phyloP scores from a whole-genome alignment of 768 basidiomycete genomes.

The Clathrus columnatus region DNA sequence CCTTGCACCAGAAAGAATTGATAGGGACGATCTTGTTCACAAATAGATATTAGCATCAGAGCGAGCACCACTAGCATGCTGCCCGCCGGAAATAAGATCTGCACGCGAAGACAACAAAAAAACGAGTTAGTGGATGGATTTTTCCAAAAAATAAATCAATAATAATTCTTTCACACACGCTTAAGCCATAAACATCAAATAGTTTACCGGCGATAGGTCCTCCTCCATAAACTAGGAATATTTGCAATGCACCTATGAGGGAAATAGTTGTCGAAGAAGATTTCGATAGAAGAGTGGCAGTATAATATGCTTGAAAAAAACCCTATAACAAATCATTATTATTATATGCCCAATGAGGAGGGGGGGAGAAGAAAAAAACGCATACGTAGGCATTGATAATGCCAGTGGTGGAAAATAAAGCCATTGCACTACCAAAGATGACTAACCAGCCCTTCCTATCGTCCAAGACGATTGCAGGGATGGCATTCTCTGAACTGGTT shows the following conservation, averaged over 20 bases:
- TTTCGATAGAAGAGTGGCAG: conserved; percentile 14
- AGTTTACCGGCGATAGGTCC: conserved; percentile 6
- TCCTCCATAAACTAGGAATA: conserved; percentile 19
- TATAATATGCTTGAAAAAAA: conserved; percentile 8
- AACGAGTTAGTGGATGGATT: neutral
- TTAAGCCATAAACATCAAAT: neutral
- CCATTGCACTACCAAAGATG: conserved; percentile 5
- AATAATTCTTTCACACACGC: conserved; percentile 18
- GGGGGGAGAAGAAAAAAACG: neutral
- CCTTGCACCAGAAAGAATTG: conserved; percentile 25
- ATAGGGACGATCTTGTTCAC: conserved; percentile 21
- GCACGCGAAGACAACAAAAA: conserved; percentile 5
- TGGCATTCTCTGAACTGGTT: neutral
- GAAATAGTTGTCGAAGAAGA: conserved; percentile 23
- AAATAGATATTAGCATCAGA: conserved; percentile 21
- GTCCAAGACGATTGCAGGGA: neutral
- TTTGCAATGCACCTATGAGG: conserved; percentile 25
- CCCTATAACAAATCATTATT: neutral
- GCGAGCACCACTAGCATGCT: conserved; percentile 18
- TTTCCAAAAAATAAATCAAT: conserved; percentile 19
- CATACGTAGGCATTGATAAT: conserved; percentile 7
- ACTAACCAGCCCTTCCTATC: conserved; percentile 4
- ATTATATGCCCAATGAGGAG: neutral
- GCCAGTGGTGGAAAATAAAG: conserved; percentile 7
- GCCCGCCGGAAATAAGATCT: conserved; percentile 19